Evolutionary conservation across 2,329 filamentous ascomycete genomes (phyloP).

Genomic region (Colletotrichum sp.): DNA sequence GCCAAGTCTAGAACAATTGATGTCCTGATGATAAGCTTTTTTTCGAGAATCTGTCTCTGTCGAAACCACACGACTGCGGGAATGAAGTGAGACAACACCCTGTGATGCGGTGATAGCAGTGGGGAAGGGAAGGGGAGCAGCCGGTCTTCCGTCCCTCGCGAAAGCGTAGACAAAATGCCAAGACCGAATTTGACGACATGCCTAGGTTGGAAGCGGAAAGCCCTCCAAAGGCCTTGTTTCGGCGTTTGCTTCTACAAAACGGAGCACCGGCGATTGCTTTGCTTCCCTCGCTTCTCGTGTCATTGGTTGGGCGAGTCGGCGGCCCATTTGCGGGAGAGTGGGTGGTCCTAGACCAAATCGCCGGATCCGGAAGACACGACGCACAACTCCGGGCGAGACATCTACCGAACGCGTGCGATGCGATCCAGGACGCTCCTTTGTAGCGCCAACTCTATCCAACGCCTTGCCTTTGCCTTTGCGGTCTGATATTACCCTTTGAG

Average conservation of each 20-base stretch:
- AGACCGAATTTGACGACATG: background rate
- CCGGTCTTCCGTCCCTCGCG: background rate
- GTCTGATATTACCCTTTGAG: background rate
- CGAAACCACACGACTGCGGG: background rate
- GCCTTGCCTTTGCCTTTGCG: background rate
- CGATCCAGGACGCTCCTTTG: background rate
- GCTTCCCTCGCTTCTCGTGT: too few relatives aligned
- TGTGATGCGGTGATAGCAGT: background rate
- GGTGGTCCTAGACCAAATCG: background rate
- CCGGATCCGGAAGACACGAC: background rate
- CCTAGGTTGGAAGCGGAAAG: background rate
- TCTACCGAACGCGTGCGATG: background rate
- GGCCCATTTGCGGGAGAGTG: background rate
- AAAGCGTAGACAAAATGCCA: background rate
- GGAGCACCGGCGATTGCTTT: background rate
- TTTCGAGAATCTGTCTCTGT: background rate
- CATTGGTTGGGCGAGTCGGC: background rate
- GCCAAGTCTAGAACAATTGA: background rate
- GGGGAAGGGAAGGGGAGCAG: background rate
- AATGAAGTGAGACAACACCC: background rate
- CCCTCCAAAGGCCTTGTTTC: background rate
- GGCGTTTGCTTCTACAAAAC: background rate
- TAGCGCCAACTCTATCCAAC: background rate
- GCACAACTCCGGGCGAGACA: background rate
- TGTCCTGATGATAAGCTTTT: background rate